phyloP scores from a whole-genome alignment of 1,284 basidiomycete species.

The Trichosporon faecale region DNA sequence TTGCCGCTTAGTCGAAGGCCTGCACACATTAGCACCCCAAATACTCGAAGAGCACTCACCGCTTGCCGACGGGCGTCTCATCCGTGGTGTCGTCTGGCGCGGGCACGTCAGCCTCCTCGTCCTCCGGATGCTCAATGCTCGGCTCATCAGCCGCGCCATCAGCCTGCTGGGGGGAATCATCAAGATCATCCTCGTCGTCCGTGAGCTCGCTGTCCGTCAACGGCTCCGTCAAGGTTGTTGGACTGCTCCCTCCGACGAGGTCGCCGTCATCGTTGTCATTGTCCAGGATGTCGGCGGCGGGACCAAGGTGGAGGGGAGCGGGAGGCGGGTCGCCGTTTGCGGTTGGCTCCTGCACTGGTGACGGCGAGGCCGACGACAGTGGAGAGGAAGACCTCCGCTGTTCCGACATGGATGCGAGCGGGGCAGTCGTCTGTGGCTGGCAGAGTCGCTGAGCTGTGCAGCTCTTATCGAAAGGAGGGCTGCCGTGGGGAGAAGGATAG shows the following conservation, averaged over 20 bases:
- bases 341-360: constrained; percentile 19
- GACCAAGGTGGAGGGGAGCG: constrained; percentile 17
- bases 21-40: constrained; percentile 1
- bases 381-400: constrained; percentile 27
- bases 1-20: constrained; percentile 2
- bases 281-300: constrained; percentile 9
- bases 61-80: neutral
- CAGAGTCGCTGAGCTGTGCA: constrained; percentile 7
- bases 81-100: neutral
- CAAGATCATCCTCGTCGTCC: constrained; percentile 27
- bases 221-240: constrained; percentile 26
- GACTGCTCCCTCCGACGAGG: constrained; percentile 26
- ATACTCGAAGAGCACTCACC: neutral
- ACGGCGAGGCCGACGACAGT: constrained; percentile 26
- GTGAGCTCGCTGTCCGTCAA: constrained; percentile 32
- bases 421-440: neutral
- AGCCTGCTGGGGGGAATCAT: constrained; percentile 10
- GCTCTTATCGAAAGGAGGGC: neutral
- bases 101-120: neutral
- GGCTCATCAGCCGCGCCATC: constrained; percentile 16
- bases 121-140: constrained; percentile 5
- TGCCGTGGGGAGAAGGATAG: neutral
- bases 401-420: constrained; percentile 22
- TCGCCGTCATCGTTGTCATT: constrained; percentile 14
- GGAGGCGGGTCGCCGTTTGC: constrained; percentile 7